These are phyloP conservation scores for Diaporthe aspalathi DNA, from an alignment of 2,329 filamentous ascomycete genomes.

Conservation along the genomic window DNA sequence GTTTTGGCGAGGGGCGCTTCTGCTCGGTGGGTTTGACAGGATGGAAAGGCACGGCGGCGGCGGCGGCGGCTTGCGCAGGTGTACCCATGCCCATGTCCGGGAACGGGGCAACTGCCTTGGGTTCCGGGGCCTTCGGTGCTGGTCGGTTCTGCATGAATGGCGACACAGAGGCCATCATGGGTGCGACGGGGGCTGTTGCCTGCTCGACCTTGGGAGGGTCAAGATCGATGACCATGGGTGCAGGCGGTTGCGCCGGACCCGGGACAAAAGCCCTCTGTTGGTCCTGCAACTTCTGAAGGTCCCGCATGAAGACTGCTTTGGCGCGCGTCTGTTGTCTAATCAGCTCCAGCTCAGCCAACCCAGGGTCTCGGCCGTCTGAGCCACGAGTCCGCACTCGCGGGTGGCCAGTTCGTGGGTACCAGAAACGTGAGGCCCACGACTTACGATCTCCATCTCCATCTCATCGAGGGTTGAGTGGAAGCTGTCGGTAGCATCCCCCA, in stretches of 20 bases:
- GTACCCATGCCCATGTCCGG: slow-evolving; percentile 38
- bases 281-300: slow-evolving; percentile 35
- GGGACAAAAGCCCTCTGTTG: slow-evolving; percentile 28
- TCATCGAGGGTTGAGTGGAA: slow-evolving; percentile 40
- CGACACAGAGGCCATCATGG: slow-evolving; percentile 37
- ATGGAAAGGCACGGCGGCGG: slow-evolving; percentile 30
- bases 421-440: background rate
- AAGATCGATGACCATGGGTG: slow-evolving; percentile 39
- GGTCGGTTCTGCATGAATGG: slow-evolving; percentile 34
- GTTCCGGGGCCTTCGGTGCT: slow-evolving; percentile 30
- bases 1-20: slow-evolving; percentile 36
- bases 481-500: slow-evolving; percentile 35
- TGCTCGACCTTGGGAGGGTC: slow-evolving; percentile 31
- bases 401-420: background rate
- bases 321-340: slow-evolving; percentile 33
- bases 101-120: slow-evolving; percentile 38
- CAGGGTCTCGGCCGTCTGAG: background rate
- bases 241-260: slow-evolving; percentile 34
- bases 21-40: slow-evolving; percentile 32
- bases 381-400: background rate
- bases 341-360: slow-evolving; percentile 3
- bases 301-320: slow-evolving; percentile 38
- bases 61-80: slow-evolving; percentile 5
- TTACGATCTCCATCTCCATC: slow-evolving; percentile 39
- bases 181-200: slow-evolving; percentile 35